Base-by-base conservation (phyloP, 805 yeast species). In the Clavispora asparagi region DNA sequence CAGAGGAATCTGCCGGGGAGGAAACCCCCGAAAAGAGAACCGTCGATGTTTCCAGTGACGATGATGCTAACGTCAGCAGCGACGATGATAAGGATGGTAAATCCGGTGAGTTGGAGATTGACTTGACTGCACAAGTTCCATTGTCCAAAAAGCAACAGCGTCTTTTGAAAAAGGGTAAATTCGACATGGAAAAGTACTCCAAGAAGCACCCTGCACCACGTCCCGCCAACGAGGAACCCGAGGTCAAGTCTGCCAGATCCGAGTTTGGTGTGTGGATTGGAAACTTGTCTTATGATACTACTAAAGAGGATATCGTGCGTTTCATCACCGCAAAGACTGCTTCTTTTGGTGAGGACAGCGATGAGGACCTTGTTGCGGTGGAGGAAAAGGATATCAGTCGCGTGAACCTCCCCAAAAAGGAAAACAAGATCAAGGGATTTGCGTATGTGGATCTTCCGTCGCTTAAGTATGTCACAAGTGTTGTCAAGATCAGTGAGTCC, bases 201-300 rank as follows among this genome's bases (percentile, higher is more conserved):
- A 61, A 59, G 47, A 68, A 71, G 43, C 57, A 67, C 46, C 71
- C 71, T 11, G 59, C 63, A 7, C 67, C 68, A 44, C 67, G 71
- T 48, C 77, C 81, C 36, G 65, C 58, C 8, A 55, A 63, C 3
- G 57, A 59, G 26, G 61, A 58, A 19, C 60, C 61, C 23, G 67
- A 62, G 38, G 52, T 58, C 16, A 51, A 54, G 42, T 47, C 63
- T 2, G 70, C 70, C 43, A 73, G 73, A 59, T 76, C 83, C 5
- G 79, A 76, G 45, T 78, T 68, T 57, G 95, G 95, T 39, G 94
- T 90, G 31, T 94, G 99, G 99, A 79, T 94, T 40, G 99, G 99
- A 38, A 94, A 94, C 62, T 67, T 94, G 52, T 76, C 96, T 0
- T 94, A 85, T 58, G 94, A 87, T 43, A 88, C 97, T 6, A 74